Evolutionary conservation across 164 flowering plant species (phyloP), one percentile per base, ranked within the genome.

Genomic region (Tetrastigma voinierianum): DNA sequence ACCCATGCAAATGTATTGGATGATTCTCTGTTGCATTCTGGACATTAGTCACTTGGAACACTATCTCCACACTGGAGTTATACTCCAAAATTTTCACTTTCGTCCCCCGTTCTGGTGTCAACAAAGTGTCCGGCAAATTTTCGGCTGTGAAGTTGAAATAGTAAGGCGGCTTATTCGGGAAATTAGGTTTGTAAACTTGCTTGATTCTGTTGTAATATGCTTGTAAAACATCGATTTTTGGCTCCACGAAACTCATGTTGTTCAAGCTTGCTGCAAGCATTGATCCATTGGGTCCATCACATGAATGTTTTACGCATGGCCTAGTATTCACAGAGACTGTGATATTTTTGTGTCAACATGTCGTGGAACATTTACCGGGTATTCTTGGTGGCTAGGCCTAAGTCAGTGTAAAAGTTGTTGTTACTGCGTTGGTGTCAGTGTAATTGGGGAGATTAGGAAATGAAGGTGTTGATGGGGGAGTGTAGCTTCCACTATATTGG

Each of bases 1-100:
- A 52, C 9, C 80, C 77, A 46, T 75, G 78, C 32, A 75, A 49
- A 25, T 71, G 75, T 62, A 75, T 67, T 0, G 78, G 78, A 47
- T 75, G 78, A 24, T 62, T 60, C 53, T 18, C 52, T 4, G 59
- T 61, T 4, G 51, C 64, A 32, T 23, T 57, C 10, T 57, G 47
- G 48, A 68, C 17, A 51, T 62, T 63, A 2, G 72, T 58, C 46
- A 53, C 64, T 24, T 73, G 76, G 6, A 73, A 45, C 25, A 73
- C 76, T 6, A 73, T 20, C 72, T 73, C 76, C 11, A 68, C 72
- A 2, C 59, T 68, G 11, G 68, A 32, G 17, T 64, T 59, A 51
- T 21, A 68, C 43, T 68, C 59, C 24, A 68, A 25, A 2, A 57
- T 65, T 10, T 10, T 23, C 52, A 57, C 72, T 25, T 49, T 46